These are phyloP conservation scores for Fragosphaeria purpurea DNA, from an alignment of 2,329 filamentous ascomycete species.

Conservation along the genomic window DNA sequence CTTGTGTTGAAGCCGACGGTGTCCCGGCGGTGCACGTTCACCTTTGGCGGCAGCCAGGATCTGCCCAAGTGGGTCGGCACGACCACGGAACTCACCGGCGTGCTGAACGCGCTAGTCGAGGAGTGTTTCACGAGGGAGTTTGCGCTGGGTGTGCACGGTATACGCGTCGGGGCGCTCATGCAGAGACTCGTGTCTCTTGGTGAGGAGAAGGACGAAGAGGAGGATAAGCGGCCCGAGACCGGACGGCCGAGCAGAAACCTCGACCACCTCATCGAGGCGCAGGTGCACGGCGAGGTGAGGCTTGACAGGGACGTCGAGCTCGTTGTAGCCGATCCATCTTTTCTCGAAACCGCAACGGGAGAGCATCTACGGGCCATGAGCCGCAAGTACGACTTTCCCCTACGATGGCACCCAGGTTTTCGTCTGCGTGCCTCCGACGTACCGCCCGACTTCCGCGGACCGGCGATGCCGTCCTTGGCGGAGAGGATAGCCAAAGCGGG, in stretches of 20 bases:
- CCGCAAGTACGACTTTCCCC: constrained; percentile 10
- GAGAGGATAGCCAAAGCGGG: constrained; percentile 6
- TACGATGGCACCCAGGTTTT: constrained; percentile 10
- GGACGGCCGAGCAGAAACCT: constrained; percentile 11
- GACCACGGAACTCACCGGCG: constrained; percentile 10
- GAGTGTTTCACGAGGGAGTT: constrained; percentile 14
- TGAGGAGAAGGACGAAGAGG: neutral
- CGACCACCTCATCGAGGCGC: constrained; percentile 14
- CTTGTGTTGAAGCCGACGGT: constrained; percentile 11
- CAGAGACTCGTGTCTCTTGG: neutral
- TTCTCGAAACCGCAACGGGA: constrained; percentile 7
- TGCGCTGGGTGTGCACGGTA: constrained; percentile 8
- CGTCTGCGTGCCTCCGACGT: constrained; percentile 4
- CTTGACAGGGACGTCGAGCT: constrained; percentile 13
- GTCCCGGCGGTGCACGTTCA: constrained; percentile 11
- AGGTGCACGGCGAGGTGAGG: constrained; percentile 13
- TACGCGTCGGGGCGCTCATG: constrained; percentile 9
- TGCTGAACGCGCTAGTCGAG: constrained; percentile 12
- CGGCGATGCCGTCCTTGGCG: constrained; percentile 13
- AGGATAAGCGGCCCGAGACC: too few species aligned
- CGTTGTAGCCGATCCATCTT: constrained; percentile 13
- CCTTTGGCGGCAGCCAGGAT: constrained; percentile 13
- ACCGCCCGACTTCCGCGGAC: constrained; percentile 13
- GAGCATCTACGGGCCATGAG: constrained; percentile 5
- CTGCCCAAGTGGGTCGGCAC: constrained; percentile 11